Conservation (phyloP, 805 yeast genomes). For the Lipomyces oligophaga region DNA sequence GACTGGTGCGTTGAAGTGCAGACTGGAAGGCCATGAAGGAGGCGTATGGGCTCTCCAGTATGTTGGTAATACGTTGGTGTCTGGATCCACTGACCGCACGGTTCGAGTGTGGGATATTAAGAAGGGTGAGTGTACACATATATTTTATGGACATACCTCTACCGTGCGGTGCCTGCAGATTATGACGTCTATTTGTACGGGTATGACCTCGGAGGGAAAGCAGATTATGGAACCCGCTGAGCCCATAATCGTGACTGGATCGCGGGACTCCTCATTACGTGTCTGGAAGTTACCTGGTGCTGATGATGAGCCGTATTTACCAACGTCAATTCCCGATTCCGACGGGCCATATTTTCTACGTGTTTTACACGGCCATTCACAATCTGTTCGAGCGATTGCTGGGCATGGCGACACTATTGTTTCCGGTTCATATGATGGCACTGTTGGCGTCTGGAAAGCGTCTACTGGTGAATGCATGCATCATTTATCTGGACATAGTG, state of each 20-base stretch:
- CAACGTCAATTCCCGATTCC: conserved; percentile 18
- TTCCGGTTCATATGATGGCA: conserved; percentile 87
- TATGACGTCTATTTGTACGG: conserved; percentile 34
- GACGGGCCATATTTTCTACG: conserved; percentile 63
- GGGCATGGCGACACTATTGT: conserved; percentile 81
- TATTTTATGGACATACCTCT: conserved; percentile 83
- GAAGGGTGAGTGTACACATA: conserved; percentile 82
- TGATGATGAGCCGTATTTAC: conserved; percentile 10
- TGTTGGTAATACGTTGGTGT: conserved; percentile 69
- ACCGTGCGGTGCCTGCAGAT: conserved; percentile 83
- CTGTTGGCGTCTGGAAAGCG: conserved; percentile 89
- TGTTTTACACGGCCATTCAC: conserved; percentile 69
- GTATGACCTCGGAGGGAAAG: conserved; percentile 55
- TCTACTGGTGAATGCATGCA: conserved; percentile 67
- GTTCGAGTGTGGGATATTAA: conserved; percentile 90
- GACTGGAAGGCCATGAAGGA: conserved; percentile 85
- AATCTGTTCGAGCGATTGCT: conserved; percentile 79
- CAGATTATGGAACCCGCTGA: conserved; percentile 54
- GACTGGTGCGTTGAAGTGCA: conserved; percentile 60
- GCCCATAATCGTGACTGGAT: conserved; percentile 79
- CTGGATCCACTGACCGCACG: conserved; percentile 92
- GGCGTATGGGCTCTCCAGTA: conserved; percentile 99
- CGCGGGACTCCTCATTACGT: conserved; percentile 85
- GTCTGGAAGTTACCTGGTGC: conserved; percentile 85
- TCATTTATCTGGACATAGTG: conserved; percentile 77